A percentile compares a stretch with the other conserved stretches of the same genome.
Conservation (phyloP, 2,329 filamentous ascomycete genomes). For the Sclerotinia nivalis region DNA sequence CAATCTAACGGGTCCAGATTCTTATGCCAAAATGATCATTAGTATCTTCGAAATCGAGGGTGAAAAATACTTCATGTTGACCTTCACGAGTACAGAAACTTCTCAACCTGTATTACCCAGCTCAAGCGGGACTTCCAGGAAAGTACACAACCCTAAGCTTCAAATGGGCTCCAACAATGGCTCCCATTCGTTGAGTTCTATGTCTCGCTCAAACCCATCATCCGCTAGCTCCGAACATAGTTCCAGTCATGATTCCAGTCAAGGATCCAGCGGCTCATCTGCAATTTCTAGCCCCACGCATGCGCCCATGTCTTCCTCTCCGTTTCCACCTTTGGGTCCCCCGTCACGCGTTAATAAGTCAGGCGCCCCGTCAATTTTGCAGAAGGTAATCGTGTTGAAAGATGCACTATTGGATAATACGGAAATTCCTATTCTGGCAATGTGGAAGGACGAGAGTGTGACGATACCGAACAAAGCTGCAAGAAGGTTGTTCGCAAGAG, state of each 20-base stretch:
- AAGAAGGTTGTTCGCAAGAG: slow-evolving; percentile 51
- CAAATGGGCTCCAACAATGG: neutral
- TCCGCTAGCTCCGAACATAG: slow-evolving; percentile 35
- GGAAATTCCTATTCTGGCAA: slow-evolving; percentile 71
- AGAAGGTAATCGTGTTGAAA: slow-evolving; percentile 74
- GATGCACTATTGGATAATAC: slow-evolving; percentile 76
- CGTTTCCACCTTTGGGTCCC: slow-evolving; percentile 68
- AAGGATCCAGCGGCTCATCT: slow-evolving; percentile 40
- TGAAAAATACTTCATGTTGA: slow-evolving; percentile 70
- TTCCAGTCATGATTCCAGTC: slow-evolving; percentile 33
- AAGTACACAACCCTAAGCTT: neutral
- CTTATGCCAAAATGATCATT: slow-evolving; percentile 73
- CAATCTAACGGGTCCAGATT: slow-evolving; percentile 41
- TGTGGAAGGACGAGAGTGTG: slow-evolving; percentile 79
- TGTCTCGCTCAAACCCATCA: slow-evolving; percentile 35
- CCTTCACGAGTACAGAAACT: slow-evolving; percentile 65
- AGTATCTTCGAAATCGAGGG: slow-evolving; percentile 72
- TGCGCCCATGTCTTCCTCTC: slow-evolving; percentile 55
- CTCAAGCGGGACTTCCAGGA: slow-evolving; percentile 23
- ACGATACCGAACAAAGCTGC: slow-evolving; percentile 67
- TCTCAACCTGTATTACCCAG: slow-evolving; percentile 37
- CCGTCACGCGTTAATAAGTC: slow-evolving; percentile 57
- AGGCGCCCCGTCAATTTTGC: slow-evolving; percentile 63
- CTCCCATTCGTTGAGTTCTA: slow-evolving; percentile 1
- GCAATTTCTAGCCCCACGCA: slow-evolving; percentile 52